Base-by-base conservation (phyloP, 225 moss, liverwort and hornwort species). In the Bryoerythrophyllum caledonicum region DNA sequence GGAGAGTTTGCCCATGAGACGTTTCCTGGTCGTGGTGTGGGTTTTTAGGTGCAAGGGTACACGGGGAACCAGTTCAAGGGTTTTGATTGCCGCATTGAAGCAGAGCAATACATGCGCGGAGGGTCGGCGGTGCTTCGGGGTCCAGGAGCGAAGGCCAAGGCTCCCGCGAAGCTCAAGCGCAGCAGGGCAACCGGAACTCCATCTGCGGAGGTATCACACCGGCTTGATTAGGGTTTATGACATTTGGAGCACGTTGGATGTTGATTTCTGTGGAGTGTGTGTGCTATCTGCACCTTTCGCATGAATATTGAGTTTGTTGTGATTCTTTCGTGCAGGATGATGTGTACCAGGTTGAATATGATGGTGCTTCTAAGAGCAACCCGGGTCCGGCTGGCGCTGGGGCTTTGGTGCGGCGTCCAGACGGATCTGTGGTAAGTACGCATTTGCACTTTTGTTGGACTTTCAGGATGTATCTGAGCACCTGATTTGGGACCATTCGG, bases 311-410 rank as follows among this genome's bases (percentile, higher is more conserved):
- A n/a, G 53, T 21, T 53, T 53, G 16, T 53, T 5, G 53, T 53
- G 53, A n/a, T 21, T 53, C 8, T 54, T 54, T 54, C 21, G 8
- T 54, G 54, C 10, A 54, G n/a, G 80, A 90, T 85, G 91, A 72
- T 67, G 70, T 91, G 1, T 99, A 93, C 80, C 91, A 91, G 79
- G 73, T 95, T 69, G 93, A 99, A 60, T 99, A 95, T 68, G 94
- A 94, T 70, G 97, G 97, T 69, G 97, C 94, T 75, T 93, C 97
- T 2, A 99, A 99, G 78, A 82, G 81, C 24, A 99, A 99, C 80
- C 97, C 97, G 73, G 97, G 97, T 63, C 74, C 76, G 11, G 94
- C 97, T 78, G 97, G 97, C 63, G 93, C 97, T 72, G 97, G 97
- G 70, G 97, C 97, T 58, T 86, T 99, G 53, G 85, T 99, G 69